Evolutionary conservation across 2,329 filamentous ascomycete genomes (phyloP).

Genomic region (Cladosporium sp.): DNA sequence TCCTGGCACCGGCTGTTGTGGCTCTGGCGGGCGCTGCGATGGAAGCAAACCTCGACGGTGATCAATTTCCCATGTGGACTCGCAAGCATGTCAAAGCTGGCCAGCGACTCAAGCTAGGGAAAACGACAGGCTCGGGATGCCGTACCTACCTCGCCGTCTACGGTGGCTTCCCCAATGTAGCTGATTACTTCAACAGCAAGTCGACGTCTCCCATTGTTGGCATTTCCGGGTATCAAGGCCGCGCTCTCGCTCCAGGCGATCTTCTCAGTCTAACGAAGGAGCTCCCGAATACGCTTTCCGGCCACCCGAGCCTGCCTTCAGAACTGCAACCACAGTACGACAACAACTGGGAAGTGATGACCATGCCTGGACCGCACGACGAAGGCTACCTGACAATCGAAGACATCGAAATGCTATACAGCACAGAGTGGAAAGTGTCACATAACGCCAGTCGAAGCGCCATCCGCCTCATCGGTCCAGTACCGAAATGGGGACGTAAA

Average conservation of each 20-base stretch:
- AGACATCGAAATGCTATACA: conserved; percentile 55
- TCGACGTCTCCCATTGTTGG: conserved; percentile 55
- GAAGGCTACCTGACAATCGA: conserved; percentile 49
- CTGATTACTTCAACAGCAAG: conserved; percentile 56
- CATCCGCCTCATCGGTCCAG: conserved; percentile 56
- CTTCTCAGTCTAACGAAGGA: conserved; percentile 44
- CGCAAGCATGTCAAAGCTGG: conserved; percentile 48
- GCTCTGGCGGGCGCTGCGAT: conserved; percentile 55
- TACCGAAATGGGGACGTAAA: conserved; percentile 54
- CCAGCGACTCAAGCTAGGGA: conserved; percentile 53
- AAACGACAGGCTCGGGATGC: conserved; percentile 49
- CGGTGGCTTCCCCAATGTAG: conserved; percentile 51
- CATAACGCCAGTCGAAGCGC: conserved; percentile 60
- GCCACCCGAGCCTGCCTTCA: conserved; percentile 39
- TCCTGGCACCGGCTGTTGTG: conserved; percentile 51
- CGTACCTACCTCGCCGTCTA: conserved; percentile 56
- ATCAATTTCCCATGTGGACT: conserved; percentile 52
- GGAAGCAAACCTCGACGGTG: conserved; percentile 48
- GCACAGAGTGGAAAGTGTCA: conserved; percentile 55
- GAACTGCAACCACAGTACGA: conserved; percentile 47
- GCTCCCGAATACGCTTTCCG: conserved; percentile 31
- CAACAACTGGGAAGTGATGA: conserved; percentile 49
- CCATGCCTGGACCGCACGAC: conserved; percentile 55
- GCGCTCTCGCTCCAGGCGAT: conserved; percentile 52
- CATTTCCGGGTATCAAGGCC: conserved; percentile 58